phyloP scores from a whole-genome alignment of 768 basidiomycete species.

The Mrakia hoshinonis region DNA sequence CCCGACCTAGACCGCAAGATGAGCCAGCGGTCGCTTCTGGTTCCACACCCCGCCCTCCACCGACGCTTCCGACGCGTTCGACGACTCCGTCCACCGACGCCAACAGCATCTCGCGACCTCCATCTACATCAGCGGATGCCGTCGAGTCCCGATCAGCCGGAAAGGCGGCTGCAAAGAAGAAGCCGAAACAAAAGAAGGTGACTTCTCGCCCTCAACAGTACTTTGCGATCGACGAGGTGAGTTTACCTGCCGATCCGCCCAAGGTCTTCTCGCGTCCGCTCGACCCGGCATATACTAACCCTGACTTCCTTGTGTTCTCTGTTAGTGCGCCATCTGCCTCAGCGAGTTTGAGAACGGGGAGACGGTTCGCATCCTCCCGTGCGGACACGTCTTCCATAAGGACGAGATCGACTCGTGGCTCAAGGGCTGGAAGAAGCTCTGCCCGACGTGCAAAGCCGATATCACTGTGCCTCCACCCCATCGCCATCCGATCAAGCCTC shows the following conservation, averaged over 20 bases:
- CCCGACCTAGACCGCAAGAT: neutral
- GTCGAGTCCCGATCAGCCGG: no score
- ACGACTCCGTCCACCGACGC: no score
- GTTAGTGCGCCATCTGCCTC: conserved; percentile 87
- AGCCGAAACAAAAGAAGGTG: conserved; percentile 4
- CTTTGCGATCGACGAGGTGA: conserved; percentile 9
- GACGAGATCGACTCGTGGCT: conserved; percentile 87
- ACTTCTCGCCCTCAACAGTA: conserved; percentile 4
- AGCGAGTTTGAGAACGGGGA: conserved; percentile 79
- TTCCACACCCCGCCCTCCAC: neutral
- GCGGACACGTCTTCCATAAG: conserved; percentile 89
- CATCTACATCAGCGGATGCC: no score
- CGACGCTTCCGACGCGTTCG: neutral
- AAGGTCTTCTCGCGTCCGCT: neutral
- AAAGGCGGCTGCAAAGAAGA: neutral
- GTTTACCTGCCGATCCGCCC: neutral
- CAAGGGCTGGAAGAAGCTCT: conserved; percentile 83
- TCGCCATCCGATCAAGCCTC: conserved; percentile 1
- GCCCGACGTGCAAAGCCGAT: conserved; percentile 85
- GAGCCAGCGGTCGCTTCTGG: neutral
- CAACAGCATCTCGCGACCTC: no score
- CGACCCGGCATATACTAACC: conserved; percentile 36
- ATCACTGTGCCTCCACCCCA: conserved; percentile 51
- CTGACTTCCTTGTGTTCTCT: conserved; percentile 34
- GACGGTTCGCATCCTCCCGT: conserved; percentile 80